A percentile compares a stretch with the other conserved stretches of the same genome.
Evolutionary conservation across 75 land plant species (phyloP).

Genomic region (Pinus tabuliformis): DNA sequence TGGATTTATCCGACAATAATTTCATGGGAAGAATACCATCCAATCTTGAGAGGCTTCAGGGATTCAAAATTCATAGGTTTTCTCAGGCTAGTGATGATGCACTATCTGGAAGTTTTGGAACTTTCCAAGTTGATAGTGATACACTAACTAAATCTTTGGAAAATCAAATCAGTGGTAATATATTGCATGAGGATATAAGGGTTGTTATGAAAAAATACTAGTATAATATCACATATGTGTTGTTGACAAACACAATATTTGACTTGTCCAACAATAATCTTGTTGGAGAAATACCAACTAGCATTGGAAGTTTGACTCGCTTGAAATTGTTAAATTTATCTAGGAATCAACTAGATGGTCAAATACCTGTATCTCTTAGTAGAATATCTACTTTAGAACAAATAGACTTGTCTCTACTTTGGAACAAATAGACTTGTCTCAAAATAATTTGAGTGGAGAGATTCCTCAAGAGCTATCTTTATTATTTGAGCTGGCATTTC

Average conservation of each 20-base stretch:
- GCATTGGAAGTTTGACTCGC: conserved; percentile 1
- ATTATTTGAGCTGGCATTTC: no score
- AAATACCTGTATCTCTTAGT: no score
- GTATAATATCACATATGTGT: conserved; percentile 7
- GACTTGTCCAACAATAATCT: conserved; percentile 26
- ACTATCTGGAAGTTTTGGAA: conserved; percentile 7
- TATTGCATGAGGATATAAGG: conserved; percentile 21
- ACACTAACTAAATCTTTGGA: no score
- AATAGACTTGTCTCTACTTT: no score
- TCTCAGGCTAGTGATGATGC: conserved; percentile 12
- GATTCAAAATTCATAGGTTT: conserved; percentile 9
- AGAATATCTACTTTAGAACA: no score
- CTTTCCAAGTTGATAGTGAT: no score
- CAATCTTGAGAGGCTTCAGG: conserved; percentile 10
- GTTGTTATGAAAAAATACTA: conserved; percentile 11
- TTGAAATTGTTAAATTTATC: no score
- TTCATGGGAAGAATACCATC: conserved; percentile 18
- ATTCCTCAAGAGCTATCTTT: no score
- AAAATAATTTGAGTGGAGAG: no score
- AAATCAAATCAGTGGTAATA: conserved; percentile 7
- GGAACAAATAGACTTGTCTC: no score
- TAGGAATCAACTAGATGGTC: no score
- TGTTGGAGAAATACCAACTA: conserved; percentile 23
- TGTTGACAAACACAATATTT: not conserved
- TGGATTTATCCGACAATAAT: no score